Evolutionary conservation across 768 basidiomycete species (phyloP), one percentile per base, ranked within the genome.

Genomic region (Leccinum ochraceum): DNA sequence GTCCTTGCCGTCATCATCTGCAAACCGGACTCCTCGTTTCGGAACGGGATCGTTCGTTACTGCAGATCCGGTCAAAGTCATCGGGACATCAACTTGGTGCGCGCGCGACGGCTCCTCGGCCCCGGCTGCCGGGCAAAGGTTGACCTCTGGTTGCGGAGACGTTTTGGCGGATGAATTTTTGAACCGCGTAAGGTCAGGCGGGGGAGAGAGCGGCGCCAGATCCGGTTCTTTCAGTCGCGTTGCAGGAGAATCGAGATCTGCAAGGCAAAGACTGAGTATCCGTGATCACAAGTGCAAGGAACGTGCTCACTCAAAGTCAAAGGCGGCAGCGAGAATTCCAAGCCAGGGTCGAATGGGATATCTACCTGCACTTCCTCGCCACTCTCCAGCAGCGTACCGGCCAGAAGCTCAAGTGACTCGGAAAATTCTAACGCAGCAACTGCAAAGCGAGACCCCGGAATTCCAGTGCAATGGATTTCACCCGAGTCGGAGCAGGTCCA

Each of bases 391-490:
- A 68, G 78, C 42, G 81, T 78, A 60, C 83, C 84, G 39, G 85
- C 84, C 74, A 90, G 77, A 30, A 82, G 76, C 65, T 92, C 89
- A 56, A 90, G 69, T n/a, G 79, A 71, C 59, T 86, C 82, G 6
- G 89, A 88, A 66, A 83, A 89, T 67, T 91, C 90, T 58, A 92
- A 79, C 50, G 85, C 85, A 49, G 89, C 86, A 50, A 92, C 86
- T 36, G 85, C 88, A 22, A 83, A 71, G 32, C 78, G 71, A 17
- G 80, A 76, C 54, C 86, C 81, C 34, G 77, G 67, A 51, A 89
- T 79, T 17, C 76, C 78, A 34, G 68, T 63, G 53, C 70, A 63
- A 17, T 72, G 71, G 37, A 77, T 61, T 20, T 76, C 68, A 39
- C 81, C 70, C 13, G 71, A 77, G 20, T 77, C 77, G 24, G 73